Base-by-base conservation (phyloP, 1,139 yeast species). In the Hyphopichia buzzinii region DNA sequence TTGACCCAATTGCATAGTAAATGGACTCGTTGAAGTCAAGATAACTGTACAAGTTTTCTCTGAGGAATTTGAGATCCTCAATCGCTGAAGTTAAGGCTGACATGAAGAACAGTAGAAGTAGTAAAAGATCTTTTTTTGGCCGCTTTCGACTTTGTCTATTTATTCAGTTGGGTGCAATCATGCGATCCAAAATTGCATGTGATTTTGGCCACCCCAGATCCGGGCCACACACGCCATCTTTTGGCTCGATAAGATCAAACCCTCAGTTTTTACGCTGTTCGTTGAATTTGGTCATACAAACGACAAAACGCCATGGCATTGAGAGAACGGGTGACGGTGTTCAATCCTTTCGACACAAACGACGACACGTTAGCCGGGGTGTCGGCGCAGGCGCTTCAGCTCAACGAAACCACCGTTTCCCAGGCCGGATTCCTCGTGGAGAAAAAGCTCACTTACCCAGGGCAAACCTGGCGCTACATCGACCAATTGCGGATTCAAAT, bases 1-100 rank as follows among this genome's bases (percentile, higher is more conserved):
- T 86, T 33, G 84, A 74, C 10, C 62, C 68, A 33, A 79, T 50
- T 2, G 86, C 75, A 40, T 43, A 63, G 38, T 44, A 44, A 42
- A 67, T 53, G 39, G 52, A 50, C 3, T 52, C 46, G 34, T 46
- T 42, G 23, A 50, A 40, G 19, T 52, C 52, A 31, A 66, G 48
- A 41, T 55, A 66, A 12, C 48, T 39, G 23, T 39, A 29, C 38
- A 56, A 50, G 44, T 62, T 50, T 15, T 41, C 28, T 11, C 39
- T 40, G 33, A 59, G 52, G 33, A 48, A 47, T 19, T 35, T 40
- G 8, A 49, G 12, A 19, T 54, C 56, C 11, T 34, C 34, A 12
- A 47, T 19, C 11, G 42, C 16, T 24, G 23, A 19, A 7, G 6
- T 6, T 6, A 19, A 7, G 6, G 23, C 23, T 10, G 23, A 19